phyloP scores from a whole-genome alignment of 2,329 filamentous ascomycete species.

The Fusarium sp. region DNA sequence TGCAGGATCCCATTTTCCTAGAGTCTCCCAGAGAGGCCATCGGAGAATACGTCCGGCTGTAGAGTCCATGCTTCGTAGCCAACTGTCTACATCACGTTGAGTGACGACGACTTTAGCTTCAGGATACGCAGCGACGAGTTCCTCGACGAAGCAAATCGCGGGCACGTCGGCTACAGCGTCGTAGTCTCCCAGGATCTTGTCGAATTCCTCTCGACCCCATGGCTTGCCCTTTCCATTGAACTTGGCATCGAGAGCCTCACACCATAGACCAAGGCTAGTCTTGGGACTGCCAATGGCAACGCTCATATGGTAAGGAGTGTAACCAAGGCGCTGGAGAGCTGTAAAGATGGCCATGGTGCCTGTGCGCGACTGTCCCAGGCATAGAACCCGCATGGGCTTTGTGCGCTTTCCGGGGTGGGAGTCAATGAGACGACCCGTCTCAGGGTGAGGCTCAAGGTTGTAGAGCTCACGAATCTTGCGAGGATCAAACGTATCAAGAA shows the following conservation, averaged over 20 bases:
- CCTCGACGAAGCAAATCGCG: constrained; percentile 26
- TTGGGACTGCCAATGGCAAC: constrained; percentile 10
- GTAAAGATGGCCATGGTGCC: constrained; percentile 8
- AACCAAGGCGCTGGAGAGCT: constrained; percentile 22
- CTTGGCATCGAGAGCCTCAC: constrained; percentile 33
- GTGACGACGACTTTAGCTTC: constrained; percentile 29
- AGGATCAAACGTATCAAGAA: background rate
- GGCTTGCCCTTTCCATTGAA: constrained; percentile 20
- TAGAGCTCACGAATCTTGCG: constrained; percentile 1
- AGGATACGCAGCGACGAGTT: constrained; percentile 29
- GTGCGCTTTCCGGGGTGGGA: constrained; percentile 20
- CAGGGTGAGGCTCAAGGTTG: constrained; percentile 26
- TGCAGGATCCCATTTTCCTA: constrained; percentile 11
- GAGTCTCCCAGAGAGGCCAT: constrained; percentile 33
- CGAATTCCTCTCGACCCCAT: constrained; percentile 30
- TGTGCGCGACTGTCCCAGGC: constrained; percentile 27
- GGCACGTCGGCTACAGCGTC: constrained; percentile 25
- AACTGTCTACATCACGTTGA: constrained; percentile 15
- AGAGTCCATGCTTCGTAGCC: constrained; percentile 27
- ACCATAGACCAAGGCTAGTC: constrained; percentile 23
- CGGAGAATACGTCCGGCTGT: constrained; percentile 14
- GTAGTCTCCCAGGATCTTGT: constrained; percentile 22
- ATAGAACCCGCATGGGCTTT: constrained; percentile 28
- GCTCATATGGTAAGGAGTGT: constrained; percentile 27
- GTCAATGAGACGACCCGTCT: constrained; percentile 28